These are phyloP conservation scores for Trichoderma parareesei DNA, from an alignment of 495 filamentous ascomycete species.

Conservation along the genomic window DNA sequence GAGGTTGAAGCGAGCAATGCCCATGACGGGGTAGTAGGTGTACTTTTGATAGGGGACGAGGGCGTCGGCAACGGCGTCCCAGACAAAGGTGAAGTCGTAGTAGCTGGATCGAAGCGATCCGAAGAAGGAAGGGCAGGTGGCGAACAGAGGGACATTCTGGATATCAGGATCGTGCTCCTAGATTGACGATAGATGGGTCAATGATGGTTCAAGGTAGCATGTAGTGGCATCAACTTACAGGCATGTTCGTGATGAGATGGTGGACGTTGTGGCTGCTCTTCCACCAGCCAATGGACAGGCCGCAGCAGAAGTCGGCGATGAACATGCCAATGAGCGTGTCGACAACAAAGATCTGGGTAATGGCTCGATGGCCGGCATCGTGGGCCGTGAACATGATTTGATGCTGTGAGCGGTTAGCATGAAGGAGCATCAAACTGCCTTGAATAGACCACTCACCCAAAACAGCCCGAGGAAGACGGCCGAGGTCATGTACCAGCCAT, in stretches of 20 bases:
- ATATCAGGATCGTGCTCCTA: slow-evolving; percentile 45
- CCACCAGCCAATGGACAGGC: slow-evolving; percentile 45
- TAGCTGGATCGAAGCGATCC: slow-evolving; percentile 31
- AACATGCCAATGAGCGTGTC: slow-evolving; percentile 42
- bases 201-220: neutral
- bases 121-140: slow-evolving; percentile 41
- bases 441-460: slow-evolving; percentile 18
- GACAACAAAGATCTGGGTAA: slow-evolving; percentile 37
- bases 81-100: slow-evolving; percentile 37
- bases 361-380: slow-evolving; percentile 42
- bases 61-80: slow-evolving; percentile 33
- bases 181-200: neutral
- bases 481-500: slow-evolving; percentile 37
- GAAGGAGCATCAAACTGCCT: neutral
- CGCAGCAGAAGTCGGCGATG: slow-evolving; percentile 41
- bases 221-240: slow-evolving; percentile 15
- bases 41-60: slow-evolving; percentile 36
- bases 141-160: slow-evolving; percentile 43
- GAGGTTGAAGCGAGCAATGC: slow-evolving; percentile 42
- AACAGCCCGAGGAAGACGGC: slow-evolving; percentile 40
- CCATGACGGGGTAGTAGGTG: slow-evolving; percentile 46
- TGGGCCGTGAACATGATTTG: slow-evolving; percentile 48
- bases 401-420: slow-evolving; percentile 21
- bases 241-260: slow-evolving; percentile 43
- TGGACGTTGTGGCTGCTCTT: slow-evolving; percentile 47